Evolutionary conservation across 306 rosid species (phyloP), one percentile per base, ranked within the genome.

Genomic region (Macrotyloma uniflorum): DNA sequence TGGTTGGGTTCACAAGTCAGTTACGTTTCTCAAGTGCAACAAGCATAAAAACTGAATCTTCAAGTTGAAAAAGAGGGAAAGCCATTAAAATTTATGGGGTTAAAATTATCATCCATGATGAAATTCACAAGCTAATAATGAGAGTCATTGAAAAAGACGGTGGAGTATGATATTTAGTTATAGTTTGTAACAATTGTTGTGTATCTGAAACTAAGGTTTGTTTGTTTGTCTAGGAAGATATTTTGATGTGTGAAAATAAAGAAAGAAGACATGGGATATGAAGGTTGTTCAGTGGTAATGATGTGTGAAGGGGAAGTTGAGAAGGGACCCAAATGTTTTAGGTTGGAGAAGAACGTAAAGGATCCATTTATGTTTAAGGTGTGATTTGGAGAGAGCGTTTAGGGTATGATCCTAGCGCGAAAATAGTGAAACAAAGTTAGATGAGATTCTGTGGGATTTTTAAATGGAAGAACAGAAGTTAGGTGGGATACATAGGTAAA

Each of bases 341-440:
- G 76, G 19, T 15, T 54, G 23, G 42, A 19, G 16, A 7, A 13
- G 43, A 66, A 81, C 40, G 75, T 36, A 43, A 74, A 85, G 14
- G 49, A 62, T 20, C 70, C 74, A 62, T 53, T 80, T 80, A 77
- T 59, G 74, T 81, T 77, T 75, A 28, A 40, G 38, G 51, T 67
- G 51, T 73, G 65, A 78, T 76, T 70, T 79, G 69, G 53, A 86
- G 86, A 67, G 68, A 66, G 51, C 30, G 36, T 69, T 19, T 77
- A 67, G 78, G 1, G 55, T 69, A 74, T 74, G 46, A 71, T 74
- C 77, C 57, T 71, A 20, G 55, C n/a, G 76, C 81, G 7, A 63
- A 83, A 76, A 67, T 66, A 50, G 86, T 72, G 49, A 57, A 77
- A 62, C 80, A 70, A 70, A 70, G 80, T 47, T 42, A 35, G 82